Evolutionary conservation across 805 yeast genomes (phyloP).

Genomic region (Saturnispora dispora): DNA sequence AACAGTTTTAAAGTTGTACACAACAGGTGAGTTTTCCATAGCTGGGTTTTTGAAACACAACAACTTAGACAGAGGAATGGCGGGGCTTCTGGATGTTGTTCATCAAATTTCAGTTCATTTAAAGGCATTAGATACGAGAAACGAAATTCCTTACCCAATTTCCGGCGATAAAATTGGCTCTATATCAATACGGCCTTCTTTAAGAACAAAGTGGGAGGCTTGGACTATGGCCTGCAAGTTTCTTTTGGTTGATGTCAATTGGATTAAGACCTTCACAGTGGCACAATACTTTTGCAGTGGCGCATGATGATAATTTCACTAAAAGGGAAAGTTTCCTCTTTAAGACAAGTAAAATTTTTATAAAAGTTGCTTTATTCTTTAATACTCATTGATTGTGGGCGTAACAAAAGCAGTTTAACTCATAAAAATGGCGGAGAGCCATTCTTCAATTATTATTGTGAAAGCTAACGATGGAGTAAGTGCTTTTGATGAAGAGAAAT

Average conservation of each 20-base stretch:
- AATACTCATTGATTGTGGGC: neutral
- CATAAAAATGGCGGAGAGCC: neutral
- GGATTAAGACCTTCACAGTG: constrained; percentile 73
- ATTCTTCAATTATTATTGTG: neutral
- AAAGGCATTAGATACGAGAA: constrained; percentile 38
- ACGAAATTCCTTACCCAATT: constrained; percentile 69
- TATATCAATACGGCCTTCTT: constrained; percentile 58
- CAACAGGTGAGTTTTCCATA: constrained; percentile 64
- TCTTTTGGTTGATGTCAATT: constrained; percentile 68
- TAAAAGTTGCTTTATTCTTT: neutral
- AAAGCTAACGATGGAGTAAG: neutral
- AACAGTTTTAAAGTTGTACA: constrained; percentile 46
- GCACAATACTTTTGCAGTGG: constrained; percentile 19
- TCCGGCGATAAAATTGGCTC: constrained; percentile 69
- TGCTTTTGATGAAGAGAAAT: constrained; percentile 9
- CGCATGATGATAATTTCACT: neutral
- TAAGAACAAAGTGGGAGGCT: constrained; percentile 54
- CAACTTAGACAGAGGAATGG: constrained; percentile 73
- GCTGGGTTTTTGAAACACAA: constrained; percentile 67
- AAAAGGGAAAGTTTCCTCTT: constrained; percentile 1
- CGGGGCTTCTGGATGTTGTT: constrained; percentile 59
- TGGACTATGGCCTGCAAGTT: constrained; percentile 91
- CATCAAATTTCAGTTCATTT: constrained; percentile 39
- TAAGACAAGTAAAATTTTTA: neutral
- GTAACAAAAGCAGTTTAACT: neutral